phyloP scores from a whole-genome alignment of 441 rosid genomes.

The Syzygium syzygioides region DNA sequence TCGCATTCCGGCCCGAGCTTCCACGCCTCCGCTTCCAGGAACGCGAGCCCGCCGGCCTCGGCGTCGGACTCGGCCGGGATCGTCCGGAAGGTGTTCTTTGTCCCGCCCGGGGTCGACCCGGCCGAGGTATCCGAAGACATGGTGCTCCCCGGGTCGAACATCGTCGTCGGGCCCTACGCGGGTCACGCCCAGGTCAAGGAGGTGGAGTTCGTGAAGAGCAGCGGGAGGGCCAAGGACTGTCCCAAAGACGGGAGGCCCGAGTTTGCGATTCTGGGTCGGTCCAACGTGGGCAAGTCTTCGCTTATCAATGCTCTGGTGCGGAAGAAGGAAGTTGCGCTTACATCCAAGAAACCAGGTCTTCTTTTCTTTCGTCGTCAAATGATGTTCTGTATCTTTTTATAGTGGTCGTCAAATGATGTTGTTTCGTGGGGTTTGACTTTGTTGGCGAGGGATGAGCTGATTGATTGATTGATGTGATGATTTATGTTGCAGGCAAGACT shows the following conservation, averaged over 20 bases:
- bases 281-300: slow-evolving; percentile 92
- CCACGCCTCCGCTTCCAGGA: slow-evolving; percentile 31
- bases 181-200: slow-evolving; percentile 85
- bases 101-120: slow-evolving; percentile 56
- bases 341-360: slow-evolving; percentile 84
- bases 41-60: slow-evolving; percentile 27
- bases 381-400: background rate
- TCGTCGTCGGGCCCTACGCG: slow-evolving; percentile 77
- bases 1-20: slow-evolving; percentile 3
- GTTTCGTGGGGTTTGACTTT: background rate
- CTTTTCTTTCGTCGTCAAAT: background rate
- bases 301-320: slow-evolving; percentile 77
- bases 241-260: slow-evolving; percentile 76
- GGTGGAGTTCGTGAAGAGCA: slow-evolving; percentile 83
- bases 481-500: slow-evolving; percentile 59
- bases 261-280: slow-evolving; percentile 79
- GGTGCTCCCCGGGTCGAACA: slow-evolving; percentile 74
- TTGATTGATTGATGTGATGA: background rate
- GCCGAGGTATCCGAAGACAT: slow-evolving; percentile 54
- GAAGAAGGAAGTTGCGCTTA: slow-evolving; percentile 85
- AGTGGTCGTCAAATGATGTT: background rate
- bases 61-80: slow-evolving; percentile 31
- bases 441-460: background rate
- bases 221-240: slow-evolving; percentile 79
- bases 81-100: slow-evolving; percentile 37